phyloP scores from a whole-genome alignment of 192 early-diverging fungal species.

The Coemansia javaensis region DNA sequence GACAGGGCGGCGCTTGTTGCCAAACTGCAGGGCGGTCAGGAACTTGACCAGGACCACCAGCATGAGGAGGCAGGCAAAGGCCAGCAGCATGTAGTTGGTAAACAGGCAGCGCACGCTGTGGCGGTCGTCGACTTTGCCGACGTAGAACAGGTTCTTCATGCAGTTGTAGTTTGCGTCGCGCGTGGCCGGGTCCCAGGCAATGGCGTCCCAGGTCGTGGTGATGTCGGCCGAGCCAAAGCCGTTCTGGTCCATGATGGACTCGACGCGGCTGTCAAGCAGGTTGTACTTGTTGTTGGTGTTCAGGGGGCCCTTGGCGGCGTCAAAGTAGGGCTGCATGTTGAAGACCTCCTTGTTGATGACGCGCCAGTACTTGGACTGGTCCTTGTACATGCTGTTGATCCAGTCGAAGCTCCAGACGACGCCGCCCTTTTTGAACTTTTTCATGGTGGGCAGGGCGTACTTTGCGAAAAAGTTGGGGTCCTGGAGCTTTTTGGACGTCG shows the following conservation, averaged over 20 bases:
- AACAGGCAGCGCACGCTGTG: conserved; percentile 69
- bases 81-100: conserved; percentile 80
- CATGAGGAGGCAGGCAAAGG: conserved; percentile 67
- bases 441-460: conserved; percentile 23
- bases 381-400: conserved; percentile 50
- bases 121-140: conserved; percentile 77
- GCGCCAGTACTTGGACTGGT: conserved; percentile 53
- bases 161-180: conserved; percentile 60
- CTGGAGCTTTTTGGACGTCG: conserved; percentile 24
- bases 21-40: conserved; percentile 71
- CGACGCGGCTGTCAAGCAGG: conserved; percentile 21
- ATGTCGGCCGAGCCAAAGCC: conserved; percentile 47
- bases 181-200: conserved; percentile 8
- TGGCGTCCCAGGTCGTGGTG: conserved; percentile 36
- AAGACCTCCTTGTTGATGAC: conserved; percentile 61
- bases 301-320: conserved; percentile 18
- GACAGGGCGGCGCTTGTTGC: conserved; percentile 62
- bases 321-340: conserved; percentile 59
- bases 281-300: conserved; percentile 23
- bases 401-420: conserved; percentile 55
- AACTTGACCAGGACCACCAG: conserved; percentile 78
- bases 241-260: conserved; percentile 54
- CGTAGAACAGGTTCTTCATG: conserved; percentile 79
- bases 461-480: conserved; percentile 20
- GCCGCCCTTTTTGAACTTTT: conserved; percentile 53